phyloP scores from a whole-genome alignment of 345 rosid species.

The Lagerstroemia speciosa region DNA sequence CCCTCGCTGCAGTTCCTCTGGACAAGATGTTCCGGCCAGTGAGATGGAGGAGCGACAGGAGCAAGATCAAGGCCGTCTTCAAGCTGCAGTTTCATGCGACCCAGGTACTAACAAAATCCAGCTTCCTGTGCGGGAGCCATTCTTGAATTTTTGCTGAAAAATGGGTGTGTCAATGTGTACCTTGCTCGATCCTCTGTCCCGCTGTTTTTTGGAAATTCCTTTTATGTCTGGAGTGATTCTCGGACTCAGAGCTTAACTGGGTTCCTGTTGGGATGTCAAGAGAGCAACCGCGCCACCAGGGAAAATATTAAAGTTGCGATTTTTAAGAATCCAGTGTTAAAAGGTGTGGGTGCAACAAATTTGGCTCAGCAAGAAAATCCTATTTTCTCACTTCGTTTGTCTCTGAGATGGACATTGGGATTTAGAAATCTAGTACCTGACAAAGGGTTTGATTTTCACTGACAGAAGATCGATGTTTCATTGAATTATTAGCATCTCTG shows the following conservation, averaged over 20 bases:
- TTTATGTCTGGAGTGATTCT: too few species aligned
- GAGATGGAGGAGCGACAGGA: constrained; percentile 76
- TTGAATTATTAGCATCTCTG: too few species aligned
- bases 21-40: constrained; percentile 67
- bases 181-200: neutral
- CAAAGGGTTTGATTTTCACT: neutral
- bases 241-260: neutral
- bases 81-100: constrained; percentile 81
- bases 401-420: neutral
- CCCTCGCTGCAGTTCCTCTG: constrained; percentile 23
- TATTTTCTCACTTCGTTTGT: neutral
- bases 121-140: neutral
- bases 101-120: constrained; percentile 34
- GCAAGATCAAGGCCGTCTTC: constrained; percentile 68
- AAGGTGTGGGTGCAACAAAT: neutral
- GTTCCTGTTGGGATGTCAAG: neutral
- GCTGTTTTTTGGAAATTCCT: too few species aligned
- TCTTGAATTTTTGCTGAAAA: neutral
- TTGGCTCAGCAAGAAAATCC: neutral
- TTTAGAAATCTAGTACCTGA: neutral
- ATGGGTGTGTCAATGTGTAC: neutral
- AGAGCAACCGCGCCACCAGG: neutral
- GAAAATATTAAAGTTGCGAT: neutral
- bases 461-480: neutral
- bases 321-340: neutral